Base-by-base conservation (phyloP, 139 green algal species). In the Nannochloris sp. region DNA sequence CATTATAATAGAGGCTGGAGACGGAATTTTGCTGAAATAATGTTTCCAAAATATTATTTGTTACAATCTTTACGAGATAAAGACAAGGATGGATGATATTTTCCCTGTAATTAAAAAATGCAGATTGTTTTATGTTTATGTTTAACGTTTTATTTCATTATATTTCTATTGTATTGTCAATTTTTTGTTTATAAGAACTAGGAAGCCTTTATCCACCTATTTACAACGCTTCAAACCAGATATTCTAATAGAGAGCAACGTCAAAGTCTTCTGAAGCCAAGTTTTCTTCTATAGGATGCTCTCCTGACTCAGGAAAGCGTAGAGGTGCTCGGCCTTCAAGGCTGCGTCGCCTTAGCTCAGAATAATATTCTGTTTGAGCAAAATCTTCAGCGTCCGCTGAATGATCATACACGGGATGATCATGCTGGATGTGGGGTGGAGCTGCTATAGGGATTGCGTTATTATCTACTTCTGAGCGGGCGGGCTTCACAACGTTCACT, bases 11-110 rank as follows among this genome's bases (percentile, higher is more conserved):
- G 46, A 12, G 68, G 68, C 13, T 4, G n/a, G 36, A 34, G 47
- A 48, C 47, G 46, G 9, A 70, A 75, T 27, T 6, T 69, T 5
- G 34, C 10, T n/a, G 68, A 75, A 42, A 47, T 69, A 4, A 30
- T 75, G 23, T 67, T 70, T n/a, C 68, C 68, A 0, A 27, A 48
- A n/a, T 29, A 14, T 4, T 32, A 69, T 47, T 6, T 75, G 35
- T 10, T 25, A 44, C 8, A n/a, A 32, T 44, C 54, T 9, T 27
- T 47, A n/a, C 8, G 14, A n/a, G 12, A 32, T 62, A 8, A 48
- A 9, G n/a, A 62, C 8, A 27, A 59, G 48, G 10, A 59, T 19
- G 48, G 12, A 45, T 9, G 37, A 45, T 45, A n/a, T n/a, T n/a
- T n/a, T n/a, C n/a, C n/a, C n/a, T n/a, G n/a, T n/a, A n/a, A n/a